These are phyloP conservation scores for Populus davidiana DNA, from an alignment of 345 rosid species.

Conservation along the genomic window DNA sequence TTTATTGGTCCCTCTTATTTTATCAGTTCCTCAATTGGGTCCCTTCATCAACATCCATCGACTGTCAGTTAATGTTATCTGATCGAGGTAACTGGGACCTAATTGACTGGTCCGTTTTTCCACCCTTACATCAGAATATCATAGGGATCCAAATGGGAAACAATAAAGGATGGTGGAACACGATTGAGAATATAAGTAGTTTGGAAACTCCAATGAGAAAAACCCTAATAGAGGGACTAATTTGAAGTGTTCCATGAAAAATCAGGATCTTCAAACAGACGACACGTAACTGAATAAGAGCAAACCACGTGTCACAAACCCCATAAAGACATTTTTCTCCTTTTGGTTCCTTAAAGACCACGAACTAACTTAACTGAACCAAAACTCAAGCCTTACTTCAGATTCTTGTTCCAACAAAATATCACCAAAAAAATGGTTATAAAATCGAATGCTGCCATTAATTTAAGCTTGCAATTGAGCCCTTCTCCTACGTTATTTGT, in stretches of 20 bases:
- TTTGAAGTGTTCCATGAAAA: too few relatives aligned
- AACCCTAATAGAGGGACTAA: too few relatives aligned
- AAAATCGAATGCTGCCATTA: background rate
- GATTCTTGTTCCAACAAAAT: background rate
- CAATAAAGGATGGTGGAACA: too few relatives aligned
- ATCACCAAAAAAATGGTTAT: background rate
- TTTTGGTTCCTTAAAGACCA: background rate
- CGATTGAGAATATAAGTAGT: background rate
- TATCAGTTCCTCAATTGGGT: background rate
- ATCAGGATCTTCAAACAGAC: background rate
- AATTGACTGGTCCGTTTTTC: background rate
- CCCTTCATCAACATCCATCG: background rate
- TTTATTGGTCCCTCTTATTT: background rate
- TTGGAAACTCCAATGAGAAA: background rate
- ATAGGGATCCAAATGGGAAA: too few relatives aligned
- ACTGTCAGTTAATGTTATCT: background rate
- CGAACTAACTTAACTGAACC: background rate
- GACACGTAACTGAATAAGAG: background rate
- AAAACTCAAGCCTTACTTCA: background rate
- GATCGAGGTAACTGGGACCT: too few relatives aligned
- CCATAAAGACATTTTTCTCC: background rate
- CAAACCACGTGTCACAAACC: background rate
- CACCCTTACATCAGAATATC: background rate
- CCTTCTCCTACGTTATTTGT: background rate
- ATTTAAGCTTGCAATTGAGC: background rate